phyloP scores from a whole-genome alignment of 257 asterid genomes.

The Solanum pinnatisectum region DNA sequence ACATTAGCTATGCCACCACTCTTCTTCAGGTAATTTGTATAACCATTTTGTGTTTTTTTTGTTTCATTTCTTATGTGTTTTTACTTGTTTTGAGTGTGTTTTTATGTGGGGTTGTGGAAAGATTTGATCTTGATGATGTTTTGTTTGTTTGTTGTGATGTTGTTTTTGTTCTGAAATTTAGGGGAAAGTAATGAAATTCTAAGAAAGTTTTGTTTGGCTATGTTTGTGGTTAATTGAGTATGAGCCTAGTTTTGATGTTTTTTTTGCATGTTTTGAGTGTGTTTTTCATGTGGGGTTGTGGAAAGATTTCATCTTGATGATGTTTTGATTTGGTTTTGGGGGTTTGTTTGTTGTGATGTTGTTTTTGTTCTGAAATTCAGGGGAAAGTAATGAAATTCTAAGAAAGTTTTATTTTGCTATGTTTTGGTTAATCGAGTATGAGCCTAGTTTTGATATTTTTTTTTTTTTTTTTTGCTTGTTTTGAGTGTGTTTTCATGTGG shows the following conservation, averaged over 20 bases:
- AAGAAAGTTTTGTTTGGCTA: neutral
- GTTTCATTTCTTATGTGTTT: too few species aligned
- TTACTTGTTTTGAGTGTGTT: neutral
- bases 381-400: neutral
- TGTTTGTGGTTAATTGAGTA: too few species aligned
- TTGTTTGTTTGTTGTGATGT: neutral
- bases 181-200: neutral
- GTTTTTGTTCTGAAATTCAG: neutral
- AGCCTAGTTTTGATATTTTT: too few species aligned
- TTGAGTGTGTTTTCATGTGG: neutral
- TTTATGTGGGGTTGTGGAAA: neutral
- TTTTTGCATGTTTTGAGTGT: neutral
- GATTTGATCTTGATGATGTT: neutral
- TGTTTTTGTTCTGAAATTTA: neutral
- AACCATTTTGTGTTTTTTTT: too few species aligned
- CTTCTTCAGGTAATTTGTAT: conserved; percentile 34
- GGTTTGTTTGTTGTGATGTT: neutral
- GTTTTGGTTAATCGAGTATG: too few species aligned
- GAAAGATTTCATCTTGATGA: neutral
- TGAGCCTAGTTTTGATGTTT: too few species aligned
- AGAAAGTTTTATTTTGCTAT: neutral
- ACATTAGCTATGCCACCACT: conserved; percentile 45
- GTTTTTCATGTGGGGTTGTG: neutral
- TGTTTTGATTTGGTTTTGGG: neutral
- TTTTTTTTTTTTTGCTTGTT: neutral